Percentiles rank a stretch among this genome's conserved stretches.
phyloP scores from a whole-genome alignment of 805 yeast genomes.

The Cyberlindnera maclurae region DNA sequence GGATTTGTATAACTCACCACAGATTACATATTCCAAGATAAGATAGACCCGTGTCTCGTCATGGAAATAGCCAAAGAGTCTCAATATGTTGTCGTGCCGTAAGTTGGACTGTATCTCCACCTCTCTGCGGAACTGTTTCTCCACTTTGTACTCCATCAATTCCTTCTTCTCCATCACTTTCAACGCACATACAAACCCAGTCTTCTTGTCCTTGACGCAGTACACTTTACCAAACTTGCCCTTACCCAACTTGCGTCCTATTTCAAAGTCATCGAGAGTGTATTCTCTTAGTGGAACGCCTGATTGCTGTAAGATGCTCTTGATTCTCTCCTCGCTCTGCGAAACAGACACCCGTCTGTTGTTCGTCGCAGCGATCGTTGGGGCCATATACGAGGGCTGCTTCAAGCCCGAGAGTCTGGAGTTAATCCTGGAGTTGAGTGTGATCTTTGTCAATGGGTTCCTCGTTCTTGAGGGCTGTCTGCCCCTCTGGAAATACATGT shows the following conservation, averaged over 20 bases:
- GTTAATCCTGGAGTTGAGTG: conserved; percentile 11
- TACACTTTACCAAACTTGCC: conserved; percentile 93
- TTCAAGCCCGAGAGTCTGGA: conserved; percentile 11
- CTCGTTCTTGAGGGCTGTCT: conserved; percentile 8
- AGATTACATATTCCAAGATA: conserved; percentile 74
- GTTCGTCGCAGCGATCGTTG: conserved; percentile 22
- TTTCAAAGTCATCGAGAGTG: conserved; percentile 63
- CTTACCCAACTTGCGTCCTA: conserved; percentile 82
- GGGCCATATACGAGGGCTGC: conserved; percentile 25
- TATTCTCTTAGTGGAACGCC: conserved; percentile 26
- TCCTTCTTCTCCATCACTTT: conserved; percentile 88
- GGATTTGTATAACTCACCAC: conserved; percentile 80
- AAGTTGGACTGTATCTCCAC: conserved; percentile 83
- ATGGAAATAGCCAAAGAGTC: conserved; percentile 78
- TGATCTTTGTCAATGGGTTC: conserved; percentile 23
- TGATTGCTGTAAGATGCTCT: conserved; percentile 20
- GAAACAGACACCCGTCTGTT: conserved; percentile 9
- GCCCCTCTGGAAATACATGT: neutral
- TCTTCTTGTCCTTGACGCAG: conserved; percentile 68
- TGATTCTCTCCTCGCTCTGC: conserved; percentile 17
- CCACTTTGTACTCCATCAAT: conserved; percentile 64
- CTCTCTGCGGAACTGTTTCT: conserved; percentile 82
- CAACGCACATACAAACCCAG: conserved; percentile 82
- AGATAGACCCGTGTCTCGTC: conserved; percentile 77
- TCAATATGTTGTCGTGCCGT: conserved; percentile 72